These are phyloP conservation scores for Hibiscus mutabilis DNA, from an alignment of 345 rosid genomes.

Conservation along the genomic window DNA sequence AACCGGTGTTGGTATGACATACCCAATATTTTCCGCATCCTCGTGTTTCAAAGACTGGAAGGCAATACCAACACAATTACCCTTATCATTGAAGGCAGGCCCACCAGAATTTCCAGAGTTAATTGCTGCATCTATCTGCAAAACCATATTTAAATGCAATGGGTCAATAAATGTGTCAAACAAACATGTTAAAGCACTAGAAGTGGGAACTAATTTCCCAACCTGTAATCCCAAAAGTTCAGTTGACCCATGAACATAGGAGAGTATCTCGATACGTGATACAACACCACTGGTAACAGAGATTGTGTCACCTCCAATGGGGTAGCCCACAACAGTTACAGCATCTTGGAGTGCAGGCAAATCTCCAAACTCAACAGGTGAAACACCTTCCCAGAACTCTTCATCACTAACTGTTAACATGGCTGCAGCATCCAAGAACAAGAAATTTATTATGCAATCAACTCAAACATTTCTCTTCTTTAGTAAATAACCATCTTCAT, in stretches of 20 bases:
- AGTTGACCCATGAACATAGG: slow-evolving; percentile 87
- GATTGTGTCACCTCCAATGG: slow-evolving; percentile 93
- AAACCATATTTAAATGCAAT: not conserved
- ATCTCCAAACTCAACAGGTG: slow-evolving; percentile 84
- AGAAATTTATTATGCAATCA: not conserved
- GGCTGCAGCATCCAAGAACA: slow-evolving; percentile 34
- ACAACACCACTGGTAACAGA: slow-evolving; percentile 98
- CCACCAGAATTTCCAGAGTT: slow-evolving; percentile 99
- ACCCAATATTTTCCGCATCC: too few species aligned
- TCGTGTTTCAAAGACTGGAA: slow-evolving; percentile 91
- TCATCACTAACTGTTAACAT: slow-evolving; percentile 67
- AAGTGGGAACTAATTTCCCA: not conserved
- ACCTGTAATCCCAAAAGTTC: slow-evolving; percentile 96
- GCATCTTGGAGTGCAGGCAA: slow-evolving; percentile 96
- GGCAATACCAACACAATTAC: slow-evolving; percentile 89
- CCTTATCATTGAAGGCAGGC: slow-evolving; percentile 92
- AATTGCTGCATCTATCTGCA: slow-evolving; percentile 94
- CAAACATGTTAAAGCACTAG: not conserved
- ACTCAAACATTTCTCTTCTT: not conserved
- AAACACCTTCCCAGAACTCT: slow-evolving; percentile 89
- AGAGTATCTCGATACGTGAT: slow-evolving; percentile 82
- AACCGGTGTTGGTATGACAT: slow-evolving; percentile 93
- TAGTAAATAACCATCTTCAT: not conserved
- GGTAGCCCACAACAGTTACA: slow-evolving; percentile 95
- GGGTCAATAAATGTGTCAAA: not conserved